Conservation (phyloP, 148 eudicot genomes). For the Polygonum aviculare region DNA sequence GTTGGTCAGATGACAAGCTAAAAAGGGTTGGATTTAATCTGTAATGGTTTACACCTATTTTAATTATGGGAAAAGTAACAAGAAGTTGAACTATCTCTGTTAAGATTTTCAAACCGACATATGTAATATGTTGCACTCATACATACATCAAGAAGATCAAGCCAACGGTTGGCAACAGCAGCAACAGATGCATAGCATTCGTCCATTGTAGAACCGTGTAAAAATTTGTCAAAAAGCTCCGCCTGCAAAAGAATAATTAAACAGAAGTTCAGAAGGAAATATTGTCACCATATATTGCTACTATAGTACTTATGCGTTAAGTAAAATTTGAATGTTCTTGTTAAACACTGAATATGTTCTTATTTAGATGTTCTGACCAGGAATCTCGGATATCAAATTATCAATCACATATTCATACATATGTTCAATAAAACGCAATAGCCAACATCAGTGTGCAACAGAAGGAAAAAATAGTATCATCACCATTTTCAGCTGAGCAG, state of each 20-base stretch:
- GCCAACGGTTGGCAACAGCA: constrained; percentile 94
- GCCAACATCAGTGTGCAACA: neutral
- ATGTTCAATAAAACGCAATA: neutral
- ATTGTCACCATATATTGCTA: neutral
- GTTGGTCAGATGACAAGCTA: neutral
- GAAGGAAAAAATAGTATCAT: neutral
- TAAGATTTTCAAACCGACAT: neutral
- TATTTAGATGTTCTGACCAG: neutral
- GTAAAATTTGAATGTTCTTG: neutral
- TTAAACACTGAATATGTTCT: neutral
- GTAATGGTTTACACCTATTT: neutral
- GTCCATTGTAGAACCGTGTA: constrained; percentile 83
- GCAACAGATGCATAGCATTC: constrained; percentile 97
- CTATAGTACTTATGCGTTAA: neutral
- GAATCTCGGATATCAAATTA: neutral
- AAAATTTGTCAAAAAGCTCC: constrained; percentile 93
- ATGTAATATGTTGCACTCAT: constrained; percentile 4
- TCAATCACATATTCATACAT: neutral
- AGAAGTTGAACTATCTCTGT: neutral
- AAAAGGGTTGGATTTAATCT: neutral
- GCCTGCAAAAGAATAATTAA: constrained; percentile 47
- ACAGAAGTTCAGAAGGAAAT: neutral
- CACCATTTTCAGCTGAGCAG: neutral
- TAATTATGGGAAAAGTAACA: neutral
- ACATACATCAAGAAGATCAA: constrained; percentile 98